Base-by-base conservation (phyloP, 768 basidiomycete genomes). In the Cytidiella melzeri region DNA sequence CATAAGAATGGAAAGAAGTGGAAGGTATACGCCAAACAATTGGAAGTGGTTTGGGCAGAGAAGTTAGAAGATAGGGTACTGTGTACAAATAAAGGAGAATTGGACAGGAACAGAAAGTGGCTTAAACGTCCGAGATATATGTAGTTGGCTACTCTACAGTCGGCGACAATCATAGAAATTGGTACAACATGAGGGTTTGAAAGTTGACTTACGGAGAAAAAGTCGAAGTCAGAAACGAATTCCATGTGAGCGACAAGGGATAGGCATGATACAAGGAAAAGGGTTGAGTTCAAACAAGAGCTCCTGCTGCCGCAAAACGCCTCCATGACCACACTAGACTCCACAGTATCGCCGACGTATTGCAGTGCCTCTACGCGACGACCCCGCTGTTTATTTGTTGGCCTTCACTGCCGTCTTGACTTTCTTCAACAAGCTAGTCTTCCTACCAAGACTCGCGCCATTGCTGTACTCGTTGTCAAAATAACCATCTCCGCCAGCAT, bases 371-470 rank as follows among this genome's bases (percentile, higher is more conserved):
- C 40, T 10, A 9, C 40, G 28, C 34, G 15, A 30, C 24, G 45
- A 13, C 30, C 21, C 4, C 23, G n/a, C 43, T 43, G 50, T 63
- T 60, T 72, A 56, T 72, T 73, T 40, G 71, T 71, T 3, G 41
- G 27, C 21, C 47, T 83, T 79, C 44, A 88, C 85, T 4, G 75
- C 88, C 39, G 77, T 75, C 55, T 83, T 83, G 48, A 90, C 78
- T 64, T 85, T 89, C 77, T 84, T 84, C 73, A 90, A 76, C 51
- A 91, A 68, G 61, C 86, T 88, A 1, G 84, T 74, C 74, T 82
- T 90, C 60, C 88, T 74, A 41, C 81, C 82, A 1, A 91, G 73
- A 20, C 72, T 69, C 6, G 60, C 59, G 3, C 67, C 67, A 19
- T 62, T 34, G 30, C 70, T 34, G 24, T 61, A 64, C 30, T 62